Conservation (phyloP, 176 grass and related monocot genomes). For the Oryza coarctata region DNA sequence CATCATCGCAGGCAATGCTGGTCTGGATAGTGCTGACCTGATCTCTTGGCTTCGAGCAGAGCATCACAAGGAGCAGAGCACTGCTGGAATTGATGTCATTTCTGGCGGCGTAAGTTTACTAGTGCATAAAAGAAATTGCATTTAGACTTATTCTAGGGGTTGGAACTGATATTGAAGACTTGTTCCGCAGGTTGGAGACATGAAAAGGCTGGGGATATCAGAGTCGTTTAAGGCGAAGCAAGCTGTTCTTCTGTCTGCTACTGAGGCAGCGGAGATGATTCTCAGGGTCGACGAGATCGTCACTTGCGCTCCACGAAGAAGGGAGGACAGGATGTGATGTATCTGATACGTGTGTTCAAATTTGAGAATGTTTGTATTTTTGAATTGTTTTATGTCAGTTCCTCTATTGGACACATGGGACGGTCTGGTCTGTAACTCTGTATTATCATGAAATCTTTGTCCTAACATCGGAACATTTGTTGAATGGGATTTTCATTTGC, state of each 20-base stretch:
- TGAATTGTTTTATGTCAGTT: not conserved
- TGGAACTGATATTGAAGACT: not conserved
- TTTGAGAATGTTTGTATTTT: not conserved
- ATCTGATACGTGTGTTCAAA: not conserved
- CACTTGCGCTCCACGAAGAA: conserved; percentile 37
- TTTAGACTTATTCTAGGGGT: not conserved
- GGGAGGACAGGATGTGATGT: conserved; percentile 52
- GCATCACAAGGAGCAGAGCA: conserved; percentile 78
- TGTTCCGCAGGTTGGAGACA: conserved; percentile 44
- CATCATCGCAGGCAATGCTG: conserved; percentile 85
- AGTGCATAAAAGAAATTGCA: not conserved
- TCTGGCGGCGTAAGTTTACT: conserved; percentile 61
- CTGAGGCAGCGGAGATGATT: conserved; percentile 45
- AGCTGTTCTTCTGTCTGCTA: conserved; percentile 41
- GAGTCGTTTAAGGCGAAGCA: conserved; percentile 62
- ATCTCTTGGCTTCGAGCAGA: conserved; percentile 94
- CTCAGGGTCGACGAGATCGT: conserved; percentile 55
- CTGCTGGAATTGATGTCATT: conserved; percentile 81
- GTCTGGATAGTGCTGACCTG: conserved; percentile 80
- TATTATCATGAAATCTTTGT: not conserved
- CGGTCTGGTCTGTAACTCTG: not conserved
- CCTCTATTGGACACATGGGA: not conserved
- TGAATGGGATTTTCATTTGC: not conserved
- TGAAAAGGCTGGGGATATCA: conserved; percentile 49
- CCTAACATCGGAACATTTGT: not conserved